Evolutionary conservation across 2,329 filamentous ascomycete genomes (phyloP).

Genomic region (Botrytis byssoidea): DNA sequence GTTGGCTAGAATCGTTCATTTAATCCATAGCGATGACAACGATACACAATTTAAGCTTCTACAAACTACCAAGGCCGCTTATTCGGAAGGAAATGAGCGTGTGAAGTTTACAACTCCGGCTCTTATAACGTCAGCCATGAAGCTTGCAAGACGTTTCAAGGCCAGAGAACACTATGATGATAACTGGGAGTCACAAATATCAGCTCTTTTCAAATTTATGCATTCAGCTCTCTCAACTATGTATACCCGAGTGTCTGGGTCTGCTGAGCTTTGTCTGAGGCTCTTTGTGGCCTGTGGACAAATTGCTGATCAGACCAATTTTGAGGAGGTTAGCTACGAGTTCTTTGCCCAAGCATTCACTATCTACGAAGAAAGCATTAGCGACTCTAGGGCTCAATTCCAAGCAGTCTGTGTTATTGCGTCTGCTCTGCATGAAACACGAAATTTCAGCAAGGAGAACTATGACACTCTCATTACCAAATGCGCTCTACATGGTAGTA

Average conservation of each 20-base stretch:
- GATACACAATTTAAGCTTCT: slow-evolving; percentile 93
- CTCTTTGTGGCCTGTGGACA: slow-evolving; percentile 91
- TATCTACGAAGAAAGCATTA: slow-evolving; percentile 94
- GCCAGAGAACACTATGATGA: slow-evolving; percentile 81
- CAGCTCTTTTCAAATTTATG: slow-evolving; percentile 91
- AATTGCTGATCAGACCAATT: slow-evolving; percentile 84
- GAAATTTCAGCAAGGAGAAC: slow-evolving; percentile 93
- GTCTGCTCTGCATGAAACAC: slow-evolving; percentile 80
- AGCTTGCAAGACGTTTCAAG: slow-evolving; percentile 86
- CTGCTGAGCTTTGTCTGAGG: slow-evolving; percentile 83
- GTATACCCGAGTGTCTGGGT: slow-evolving; percentile 79
- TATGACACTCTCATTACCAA: slow-evolving; percentile 99
- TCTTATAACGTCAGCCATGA: slow-evolving; percentile 84
- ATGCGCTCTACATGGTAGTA: slow-evolving; percentile 93
- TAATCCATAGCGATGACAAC: slow-evolving; percentile 80
- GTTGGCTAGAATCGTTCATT: slow-evolving; percentile 88
- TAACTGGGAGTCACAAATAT: slow-evolving; percentile 71
- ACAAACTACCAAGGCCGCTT: slow-evolving; percentile 82
- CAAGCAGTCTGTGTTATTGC: slow-evolving; percentile 96
- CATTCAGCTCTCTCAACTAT: slow-evolving; percentile 83
- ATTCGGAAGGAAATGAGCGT: slow-evolving; percentile 87
- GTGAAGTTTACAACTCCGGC: slow-evolving; percentile 95
- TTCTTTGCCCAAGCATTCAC: slow-evolving; percentile 98
- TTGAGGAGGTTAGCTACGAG: slow-evolving; percentile 96
- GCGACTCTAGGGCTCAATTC: slow-evolving; percentile 94